A percentile compares a stretch with the other conserved stretches of the same genome.
phyloP scores from a whole-genome alignment of 2,329 filamentous ascomycete species.

The Diplodia corticola region DNA sequence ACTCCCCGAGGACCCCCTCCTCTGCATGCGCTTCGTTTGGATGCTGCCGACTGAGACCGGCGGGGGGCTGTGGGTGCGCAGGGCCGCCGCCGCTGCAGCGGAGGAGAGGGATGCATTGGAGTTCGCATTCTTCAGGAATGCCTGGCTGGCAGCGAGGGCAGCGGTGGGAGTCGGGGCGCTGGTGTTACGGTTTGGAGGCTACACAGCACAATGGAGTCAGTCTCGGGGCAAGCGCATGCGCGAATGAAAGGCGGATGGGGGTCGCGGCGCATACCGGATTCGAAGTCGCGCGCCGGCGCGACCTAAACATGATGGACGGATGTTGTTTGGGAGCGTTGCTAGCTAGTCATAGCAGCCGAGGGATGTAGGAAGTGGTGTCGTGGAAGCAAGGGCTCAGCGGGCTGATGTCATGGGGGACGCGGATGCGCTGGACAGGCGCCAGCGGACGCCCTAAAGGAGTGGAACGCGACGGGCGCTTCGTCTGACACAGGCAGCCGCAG shows the following conservation, averaged over 20 bases:
- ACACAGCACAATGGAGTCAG: slow-evolving; percentile 28
- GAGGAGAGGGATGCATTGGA: slow-evolving; percentile 71
- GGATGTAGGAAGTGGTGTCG: slow-evolving; percentile 1
- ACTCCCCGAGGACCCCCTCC: slow-evolving; percentile 65
- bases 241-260: slow-evolving; percentile 25
- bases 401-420: slow-evolving; percentile 23
- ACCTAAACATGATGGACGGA: slow-evolving; percentile 33
- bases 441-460: slow-evolving; percentile 11
- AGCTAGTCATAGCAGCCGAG: slow-evolving; percentile 20
- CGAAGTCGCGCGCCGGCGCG: slow-evolving; percentile 34
- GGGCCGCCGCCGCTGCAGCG: slow-evolving; percentile 81
- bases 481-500: slow-evolving; percentile 10
- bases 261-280: slow-evolving; percentile 38
- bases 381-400: slow-evolving; percentile 20
- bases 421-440: slow-evolving; percentile 19
- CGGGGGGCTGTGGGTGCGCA: slow-evolving; percentile 74
- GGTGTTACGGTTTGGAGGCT: slow-evolving; percentile 31
- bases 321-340: neutral
- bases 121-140: slow-evolving; percentile 69
- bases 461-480: slow-evolving; percentile 9
- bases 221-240: slow-evolving; percentile 5
- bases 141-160: slow-evolving; percentile 76
- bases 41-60: slow-evolving; percentile 79
- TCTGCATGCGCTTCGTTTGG: slow-evolving; percentile 81
- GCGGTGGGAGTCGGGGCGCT: slow-evolving; percentile 66